These are phyloP conservation scores for Suillus luteus DNA, from an alignment of 768 basidiomycete species.

Conservation along the genomic window DNA sequence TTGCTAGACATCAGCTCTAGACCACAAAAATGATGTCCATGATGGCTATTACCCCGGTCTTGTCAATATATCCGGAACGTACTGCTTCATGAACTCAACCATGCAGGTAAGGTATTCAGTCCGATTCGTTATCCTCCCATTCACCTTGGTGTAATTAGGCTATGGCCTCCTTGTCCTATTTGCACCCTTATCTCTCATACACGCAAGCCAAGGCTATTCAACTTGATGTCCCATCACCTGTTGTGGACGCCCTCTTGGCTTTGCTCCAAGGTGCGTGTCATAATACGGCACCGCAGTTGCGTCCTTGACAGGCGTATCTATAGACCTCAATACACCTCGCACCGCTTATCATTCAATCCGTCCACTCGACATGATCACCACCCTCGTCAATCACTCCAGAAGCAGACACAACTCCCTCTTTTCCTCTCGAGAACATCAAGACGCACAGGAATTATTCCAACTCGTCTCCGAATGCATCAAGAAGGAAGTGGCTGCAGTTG, in stretches of 20 bases:
- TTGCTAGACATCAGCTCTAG: conserved; percentile 18
- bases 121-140: conserved; percentile 9
- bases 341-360: conserved; percentile 63
- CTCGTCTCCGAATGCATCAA: conserved; percentile 89
- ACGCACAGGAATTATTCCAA: conserved; percentile 97
- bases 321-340: conserved; percentile 68
- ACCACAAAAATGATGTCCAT: conserved; percentile 24
- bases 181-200: conserved; percentile 77
- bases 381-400: conserved; percentile 56
- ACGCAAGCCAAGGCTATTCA: conserved; percentile 77
- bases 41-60: conserved; percentile 81
- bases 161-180: conserved; percentile 81
- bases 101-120: conserved; percentile 60
- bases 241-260: conserved; percentile 77
- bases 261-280: conserved; percentile 61
- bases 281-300: conserved; percentile 1
- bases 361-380: conserved; percentile 70
- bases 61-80: conserved; percentile 93
- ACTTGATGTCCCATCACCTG: conserved; percentile 81
- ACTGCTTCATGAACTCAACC: conserved; percentile 98
- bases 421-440: conserved; percentile 92
- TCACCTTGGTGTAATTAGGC: conserved; percentile 53
- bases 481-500: conserved; percentile 75
- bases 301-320: conserved; percentile 10
- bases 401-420: conserved; percentile 67